A percentile compares a stretch with the other conserved stretches of the same genome.
Evolutionary conservation across 495 filamentous ascomycete genomes (phyloP).

Genomic region (Elasticomyces elasticus): DNA sequence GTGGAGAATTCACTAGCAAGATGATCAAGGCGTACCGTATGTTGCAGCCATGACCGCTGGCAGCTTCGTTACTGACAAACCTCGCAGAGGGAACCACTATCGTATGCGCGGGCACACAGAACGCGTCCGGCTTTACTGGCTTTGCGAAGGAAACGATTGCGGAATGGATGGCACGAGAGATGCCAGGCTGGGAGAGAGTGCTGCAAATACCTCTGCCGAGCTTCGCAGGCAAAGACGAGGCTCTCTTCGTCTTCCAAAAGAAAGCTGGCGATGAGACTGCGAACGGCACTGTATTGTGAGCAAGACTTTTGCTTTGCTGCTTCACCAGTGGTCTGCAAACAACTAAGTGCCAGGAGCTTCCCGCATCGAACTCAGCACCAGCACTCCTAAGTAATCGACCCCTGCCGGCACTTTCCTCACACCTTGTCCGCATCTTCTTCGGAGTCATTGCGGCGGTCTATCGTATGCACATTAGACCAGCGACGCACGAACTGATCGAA

Average conservation of each 20-base stretch:
- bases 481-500: too few relatives aligned
- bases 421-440: too few relatives aligned
- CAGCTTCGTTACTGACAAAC: background rate
- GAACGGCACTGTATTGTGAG: too few relatives aligned
- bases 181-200: slow-evolving; percentile 20
- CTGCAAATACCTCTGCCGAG: slow-evolving; percentile 33
- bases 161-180: slow-evolving; percentile 44
- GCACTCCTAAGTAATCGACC: too few relatives aligned
- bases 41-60: background rate
- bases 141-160: slow-evolving; percentile 46
- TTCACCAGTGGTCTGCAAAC: too few relatives aligned
- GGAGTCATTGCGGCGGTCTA: too few relatives aligned
- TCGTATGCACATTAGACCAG: too few relatives aligned
- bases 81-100: slow-evolving; percentile 41
- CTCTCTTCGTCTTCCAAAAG: slow-evolving; percentile 35
- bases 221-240: slow-evolving; percentile 37
- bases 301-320: too few relatives aligned
- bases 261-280: background rate
- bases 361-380: too few relatives aligned
- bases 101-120: slow-evolving; percentile 55
- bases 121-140: slow-evolving; percentile 52
- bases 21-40: slow-evolving; percentile 41
- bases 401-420: too few relatives aligned
- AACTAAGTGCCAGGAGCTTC: too few relatives aligned
- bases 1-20: slow-evolving; percentile 43